Base-by-base conservation (phyloP, 2,329 filamentous ascomycete genomes). In the Paecilomyces sp. region DNA sequence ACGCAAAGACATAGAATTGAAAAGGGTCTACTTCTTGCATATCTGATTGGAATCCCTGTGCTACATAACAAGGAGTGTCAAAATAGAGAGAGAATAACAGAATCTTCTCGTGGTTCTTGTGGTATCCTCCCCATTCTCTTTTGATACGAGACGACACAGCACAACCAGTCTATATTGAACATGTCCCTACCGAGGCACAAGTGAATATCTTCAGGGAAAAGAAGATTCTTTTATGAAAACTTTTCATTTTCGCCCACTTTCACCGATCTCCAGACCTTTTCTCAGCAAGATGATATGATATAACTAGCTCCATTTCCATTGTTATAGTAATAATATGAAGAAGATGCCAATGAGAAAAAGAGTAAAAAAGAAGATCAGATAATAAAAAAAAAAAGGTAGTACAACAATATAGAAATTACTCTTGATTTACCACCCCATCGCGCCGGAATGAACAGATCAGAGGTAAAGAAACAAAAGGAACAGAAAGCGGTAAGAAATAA, bases 391-490 rank as follows among this genome's bases (percentile, higher is more conserved):
- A 62, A 57, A 41, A 53, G 54, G 51, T 50, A 58, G 36, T 51
- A 55, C 31, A 7, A 36, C 33, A 57, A 60, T 30, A 60, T 30
- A 36, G 55, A 47, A 47, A 47, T 47, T 18, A 47, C n/a, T 47
- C 18, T 47, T 22, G 41, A 47, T 47, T 47, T 47, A 47, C 18
- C 41, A 33, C 41, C 41, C n/a, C 41, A 28, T 15, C n/a, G 18
- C 41, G 41, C 41, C 41, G n/a, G n/a, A 18, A 47, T 47, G 4
- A 59, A 57, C 1, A 50, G 30, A 52, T 28, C 28, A 55, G 12
- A 31, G 24, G 58, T 50, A 53, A n/a, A 59, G 50, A 60, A 30
- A 54, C 51, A 60, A 36, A 57, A 57, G 22, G 56, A 55, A 59
- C 59, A 59, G 33, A 59, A 58, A 58, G 5, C 15, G 36, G 36